Conservation (phyloP, 257 asterid genomes). For the Anisodus acutangulus region DNA sequence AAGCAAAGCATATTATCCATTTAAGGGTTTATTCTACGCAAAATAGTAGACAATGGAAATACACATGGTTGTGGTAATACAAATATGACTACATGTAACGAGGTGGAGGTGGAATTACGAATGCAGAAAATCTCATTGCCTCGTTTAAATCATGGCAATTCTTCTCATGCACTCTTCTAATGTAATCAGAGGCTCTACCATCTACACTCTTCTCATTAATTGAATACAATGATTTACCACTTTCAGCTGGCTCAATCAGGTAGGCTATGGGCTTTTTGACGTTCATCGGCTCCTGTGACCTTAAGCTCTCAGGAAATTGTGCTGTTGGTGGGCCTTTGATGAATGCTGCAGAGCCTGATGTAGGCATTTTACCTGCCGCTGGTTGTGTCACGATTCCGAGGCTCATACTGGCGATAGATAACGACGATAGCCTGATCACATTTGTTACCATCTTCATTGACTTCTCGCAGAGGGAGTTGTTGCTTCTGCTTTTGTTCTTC, state of each 20-base stretch:
- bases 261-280: conserved; percentile 24
- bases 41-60: background rate
- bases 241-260: conserved; percentile 24
- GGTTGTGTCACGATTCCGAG: conserved; percentile 9
- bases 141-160: conserved; percentile 27
- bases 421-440: conserved; percentile 29
- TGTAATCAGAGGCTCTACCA: conserved; percentile 34
- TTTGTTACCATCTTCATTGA: conserved; percentile 34
- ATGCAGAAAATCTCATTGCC: conserved; percentile 9
- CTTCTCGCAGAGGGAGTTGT: conserved; percentile 29
- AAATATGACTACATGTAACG: conserved; percentile 11
- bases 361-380: background rate
- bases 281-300: conserved; percentile 29
- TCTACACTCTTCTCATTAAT: conserved; percentile 28
- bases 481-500: conserved; percentile 32
- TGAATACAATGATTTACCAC: background rate
- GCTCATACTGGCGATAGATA: conserved; percentile 32
- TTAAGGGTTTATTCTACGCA: background rate
- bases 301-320: conserved; percentile 24
- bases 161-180: conserved; percentile 40
- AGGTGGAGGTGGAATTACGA: conserved; percentile 29
- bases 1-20: conserved; percentile 22
- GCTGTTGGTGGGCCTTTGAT: background rate
- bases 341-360: background rate
- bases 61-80: background rate